phyloP scores from a whole-genome alignment of 1,139 yeast species.

The Suhomyces guaymorum region DNA sequence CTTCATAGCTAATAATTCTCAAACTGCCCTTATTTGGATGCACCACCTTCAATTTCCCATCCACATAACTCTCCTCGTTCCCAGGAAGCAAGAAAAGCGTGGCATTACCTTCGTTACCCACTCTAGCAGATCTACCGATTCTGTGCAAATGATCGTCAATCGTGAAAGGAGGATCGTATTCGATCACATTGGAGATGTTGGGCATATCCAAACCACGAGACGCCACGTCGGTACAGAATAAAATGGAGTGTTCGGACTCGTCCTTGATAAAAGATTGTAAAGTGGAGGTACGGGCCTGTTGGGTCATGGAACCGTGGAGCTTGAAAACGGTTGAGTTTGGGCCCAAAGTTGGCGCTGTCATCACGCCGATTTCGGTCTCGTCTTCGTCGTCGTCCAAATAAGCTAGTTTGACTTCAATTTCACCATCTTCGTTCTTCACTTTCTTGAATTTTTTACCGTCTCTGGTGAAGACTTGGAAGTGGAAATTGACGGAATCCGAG shows the following conservation, averaged over 20 bases:
- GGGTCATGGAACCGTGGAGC: slow-evolving; percentile 88
- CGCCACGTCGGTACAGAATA: slow-evolving; percentile 83
- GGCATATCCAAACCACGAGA: slow-evolving; percentile 74
- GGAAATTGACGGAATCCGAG: slow-evolving; percentile 93
- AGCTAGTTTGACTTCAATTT: slow-evolving; percentile 21
- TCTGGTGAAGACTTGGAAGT: slow-evolving; percentile 70
- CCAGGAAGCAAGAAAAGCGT: slow-evolving; percentile 82
- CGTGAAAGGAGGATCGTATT: slow-evolving; percentile 69
- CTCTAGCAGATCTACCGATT: slow-evolving; percentile 76
- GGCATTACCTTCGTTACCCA: slow-evolving; percentile 66
- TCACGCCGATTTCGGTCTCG: slow-evolving; percentile 39
- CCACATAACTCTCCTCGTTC: slow-evolving; percentile 80
- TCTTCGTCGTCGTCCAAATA: slow-evolving; percentile 19
- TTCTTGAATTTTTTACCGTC: slow-evolving; percentile 46
- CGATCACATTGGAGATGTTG: slow-evolving; percentile 62
- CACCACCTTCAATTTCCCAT: slow-evolving; percentile 43
- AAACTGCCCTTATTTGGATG: slow-evolving; percentile 61
- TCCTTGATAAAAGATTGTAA: slow-evolving; percentile 60
- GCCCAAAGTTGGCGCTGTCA: slow-evolving; percentile 57
- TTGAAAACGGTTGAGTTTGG: slow-evolving; percentile 58
- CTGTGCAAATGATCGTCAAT: slow-evolving; percentile 73
- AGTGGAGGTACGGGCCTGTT: slow-evolving; percentile 77
- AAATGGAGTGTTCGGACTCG: slow-evolving; percentile 54
- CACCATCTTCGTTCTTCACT: slow-evolving; percentile 30
- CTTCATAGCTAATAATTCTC: slow-evolving; percentile 49